Percentiles rank a stretch among this genome's conserved stretches.
phyloP scores from a whole-genome alignment of 1,284 basidiomycete genomes.

The Pholiota adiposa region DNA sequence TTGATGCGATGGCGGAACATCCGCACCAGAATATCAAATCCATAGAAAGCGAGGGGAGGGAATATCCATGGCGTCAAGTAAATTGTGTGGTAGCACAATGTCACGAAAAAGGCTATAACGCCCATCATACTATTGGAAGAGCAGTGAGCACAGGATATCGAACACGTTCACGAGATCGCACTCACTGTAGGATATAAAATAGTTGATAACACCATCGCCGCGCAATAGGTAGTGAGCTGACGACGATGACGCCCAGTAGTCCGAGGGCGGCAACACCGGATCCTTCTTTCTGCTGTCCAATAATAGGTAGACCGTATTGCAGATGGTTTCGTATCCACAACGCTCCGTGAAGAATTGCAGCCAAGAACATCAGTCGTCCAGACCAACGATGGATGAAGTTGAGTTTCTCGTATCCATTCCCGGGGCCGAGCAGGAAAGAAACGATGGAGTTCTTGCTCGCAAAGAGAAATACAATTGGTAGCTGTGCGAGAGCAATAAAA shows the following conservation, averaged over 20 bases:
- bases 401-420: constrained; percentile 76
- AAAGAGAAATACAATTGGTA: constrained; percentile 80
- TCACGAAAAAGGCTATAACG: constrained; percentile 77
- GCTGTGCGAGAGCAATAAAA: constrained; percentile 41
- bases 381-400: constrained; percentile 82
- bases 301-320: constrained; percentile 52
- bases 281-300: constrained; percentile 70
- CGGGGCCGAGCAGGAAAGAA: constrained; percentile 69
- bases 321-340: constrained; percentile 76
- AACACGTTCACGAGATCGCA: neutral
- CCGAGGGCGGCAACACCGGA: constrained; percentile 68
- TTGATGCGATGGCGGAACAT: constrained; percentile 73
- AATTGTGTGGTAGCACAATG: constrained; percentile 80
- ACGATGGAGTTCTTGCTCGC: constrained; percentile 77
- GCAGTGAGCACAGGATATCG: neutral
- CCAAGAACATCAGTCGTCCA: constrained; percentile 69
- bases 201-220: constrained; percentile 38
- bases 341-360: constrained; percentile 65
- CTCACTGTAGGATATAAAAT: constrained; percentile 45
- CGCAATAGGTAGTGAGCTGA: constrained; percentile 41
- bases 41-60: constrained; percentile 81
- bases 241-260: constrained; percentile 54
- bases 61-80: constrained; percentile 82
- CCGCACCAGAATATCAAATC: constrained; percentile 74
- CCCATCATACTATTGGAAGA: constrained; percentile 49